These are phyloP conservation scores for Colletotrichum sojae DNA, from an alignment of 2,329 filamentous ascomycete species.

Conservation along the genomic window DNA sequence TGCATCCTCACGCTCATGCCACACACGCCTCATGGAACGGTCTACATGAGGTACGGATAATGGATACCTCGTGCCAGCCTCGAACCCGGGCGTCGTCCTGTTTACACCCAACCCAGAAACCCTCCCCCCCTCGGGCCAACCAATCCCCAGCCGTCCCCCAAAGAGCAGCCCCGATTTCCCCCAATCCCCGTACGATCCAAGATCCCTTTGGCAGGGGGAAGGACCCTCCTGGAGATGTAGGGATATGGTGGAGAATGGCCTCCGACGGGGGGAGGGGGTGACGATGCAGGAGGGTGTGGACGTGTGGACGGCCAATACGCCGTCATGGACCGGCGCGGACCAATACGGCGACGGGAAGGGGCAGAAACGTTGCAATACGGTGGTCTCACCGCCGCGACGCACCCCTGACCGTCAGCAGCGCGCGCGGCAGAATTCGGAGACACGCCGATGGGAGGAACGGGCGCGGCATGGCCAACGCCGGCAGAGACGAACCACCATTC, in stretches of 20 bases:
- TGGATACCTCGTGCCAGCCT: constrained; percentile 35
- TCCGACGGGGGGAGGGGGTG: constrained; percentile 14
- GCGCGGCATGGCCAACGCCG: neutral
- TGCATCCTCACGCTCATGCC: constrained; percentile 22
- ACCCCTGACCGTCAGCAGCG: neutral
- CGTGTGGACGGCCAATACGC: constrained; percentile 23
- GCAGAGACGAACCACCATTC: neutral
- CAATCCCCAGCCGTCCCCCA: constrained; percentile 37
- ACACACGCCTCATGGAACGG: neutral
- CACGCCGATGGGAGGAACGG: constrained; percentile 13
- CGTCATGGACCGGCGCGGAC: constrained; percentile 16
- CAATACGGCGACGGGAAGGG: constrained; percentile 33
- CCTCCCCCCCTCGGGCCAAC: constrained; percentile 17
- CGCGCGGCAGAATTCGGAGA: constrained; percentile 39
- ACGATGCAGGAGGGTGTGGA: neutral
- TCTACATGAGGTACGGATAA: constrained; percentile 6
- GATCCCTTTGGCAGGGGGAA: constrained; percentile 29
- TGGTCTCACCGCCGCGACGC: constrained; percentile 36
- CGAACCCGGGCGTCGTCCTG: constrained; percentile 31
- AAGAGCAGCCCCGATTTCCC: constrained; percentile 35
- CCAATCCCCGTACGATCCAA: constrained; percentile 41
- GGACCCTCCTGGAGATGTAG: constrained; percentile 17
- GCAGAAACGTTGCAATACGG: constrained; percentile 22
- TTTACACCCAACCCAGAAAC: constrained; percentile 36
- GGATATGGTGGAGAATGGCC: constrained; percentile 8